Conservation (phyloP, 2,329 filamentous ascomycete genomes). For the Hansfordia pulvinata region DNA sequence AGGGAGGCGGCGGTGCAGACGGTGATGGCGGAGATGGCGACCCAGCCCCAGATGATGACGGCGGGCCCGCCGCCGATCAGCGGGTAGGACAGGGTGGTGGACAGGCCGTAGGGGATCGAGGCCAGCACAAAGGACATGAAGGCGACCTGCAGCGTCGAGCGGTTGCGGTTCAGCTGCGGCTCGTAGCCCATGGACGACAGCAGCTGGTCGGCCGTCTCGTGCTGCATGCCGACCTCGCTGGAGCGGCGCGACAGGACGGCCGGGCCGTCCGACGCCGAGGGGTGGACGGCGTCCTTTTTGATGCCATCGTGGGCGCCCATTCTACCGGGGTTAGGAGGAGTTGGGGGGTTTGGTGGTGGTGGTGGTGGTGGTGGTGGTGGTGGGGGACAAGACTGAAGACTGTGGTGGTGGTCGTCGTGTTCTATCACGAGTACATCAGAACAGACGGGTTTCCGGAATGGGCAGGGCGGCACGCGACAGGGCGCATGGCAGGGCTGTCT, state of each 20-base stretch:
- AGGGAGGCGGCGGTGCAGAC: conserved; percentile 57
- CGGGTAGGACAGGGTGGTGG: conserved; percentile 57
- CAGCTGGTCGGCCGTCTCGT: conserved; percentile 42
- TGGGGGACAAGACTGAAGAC: too few relatives aligned
- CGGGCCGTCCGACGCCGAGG: conserved; percentile 7
- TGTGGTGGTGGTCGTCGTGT: too few relatives aligned
- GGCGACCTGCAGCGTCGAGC: conserved; percentile 55
- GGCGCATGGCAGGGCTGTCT: too few relatives aligned
- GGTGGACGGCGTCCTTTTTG: conserved; percentile 1
- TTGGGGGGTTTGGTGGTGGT: too few relatives aligned
- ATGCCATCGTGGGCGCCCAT: too few relatives aligned
- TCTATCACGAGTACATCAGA: too few relatives aligned
- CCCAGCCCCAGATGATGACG: conserved; percentile 62
- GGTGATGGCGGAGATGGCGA: conserved; percentile 54
- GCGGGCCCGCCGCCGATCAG: conserved; percentile 52
- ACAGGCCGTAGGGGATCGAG: conserved; percentile 60
- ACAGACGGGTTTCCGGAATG: too few relatives aligned
- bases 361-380: too few relatives aligned
- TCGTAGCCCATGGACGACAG: conserved; percentile 54
- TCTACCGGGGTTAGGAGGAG: too few relatives aligned
- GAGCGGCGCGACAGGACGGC: conserved; percentile 18
- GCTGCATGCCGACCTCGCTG: too few relatives aligned
- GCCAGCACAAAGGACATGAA: conserved; percentile 70
- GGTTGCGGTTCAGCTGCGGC: conserved; percentile 48
- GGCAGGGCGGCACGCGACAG: too few relatives aligned